phyloP scores from a whole-genome alignment of 176 grass and related monocot genomes.

The Eragrostis curvula region DNA sequence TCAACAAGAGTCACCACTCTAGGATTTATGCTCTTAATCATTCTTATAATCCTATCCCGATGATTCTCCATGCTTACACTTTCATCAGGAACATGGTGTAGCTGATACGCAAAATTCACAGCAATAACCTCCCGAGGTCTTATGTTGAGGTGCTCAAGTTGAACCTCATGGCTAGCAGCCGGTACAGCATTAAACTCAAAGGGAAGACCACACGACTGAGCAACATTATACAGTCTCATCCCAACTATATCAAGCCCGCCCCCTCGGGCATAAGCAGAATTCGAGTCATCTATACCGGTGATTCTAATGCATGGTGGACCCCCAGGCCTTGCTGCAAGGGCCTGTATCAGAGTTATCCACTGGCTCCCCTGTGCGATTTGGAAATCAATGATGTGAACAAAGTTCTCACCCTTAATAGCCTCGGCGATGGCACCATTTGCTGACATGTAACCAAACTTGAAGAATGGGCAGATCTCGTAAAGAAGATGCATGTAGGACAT shows the following conservation, averaged over 20 bases:
- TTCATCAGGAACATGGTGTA: conserved; percentile 82
- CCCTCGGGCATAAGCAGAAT: conserved; percentile 60
- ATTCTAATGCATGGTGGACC: conserved; percentile 66
- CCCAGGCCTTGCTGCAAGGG: conserved; percentile 59
- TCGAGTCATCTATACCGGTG: conserved; percentile 73
- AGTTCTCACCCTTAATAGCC: conserved; percentile 69
- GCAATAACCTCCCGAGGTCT: conserved; percentile 57
- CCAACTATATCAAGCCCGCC: conserved; percentile 74
- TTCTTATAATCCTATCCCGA: conserved; percentile 72
- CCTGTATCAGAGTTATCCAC: conserved; percentile 72
- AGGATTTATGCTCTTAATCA: conserved; percentile 73
- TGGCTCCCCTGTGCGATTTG: conserved; percentile 80
- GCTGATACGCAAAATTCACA: conserved; percentile 88
- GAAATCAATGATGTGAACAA: conserved; percentile 82
- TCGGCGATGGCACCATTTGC: conserved; percentile 79
- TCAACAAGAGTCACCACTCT: conserved; percentile 67
- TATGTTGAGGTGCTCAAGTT: conserved; percentile 54
- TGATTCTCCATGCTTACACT: conserved; percentile 74
- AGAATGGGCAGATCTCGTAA: conserved; percentile 77
- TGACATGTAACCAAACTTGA: conserved; percentile 83
- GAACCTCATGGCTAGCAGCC: conserved; percentile 62
- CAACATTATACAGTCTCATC: conserved; percentile 44
- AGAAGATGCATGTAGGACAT: conserved; percentile 77
- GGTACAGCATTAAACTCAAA: conserved; percentile 70
- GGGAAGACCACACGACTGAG: conserved; percentile 50